These are phyloP conservation scores for Vitis vinifera DNA, from an alignment of 164 flowering plant genomes.

Conservation along the genomic window DNA sequence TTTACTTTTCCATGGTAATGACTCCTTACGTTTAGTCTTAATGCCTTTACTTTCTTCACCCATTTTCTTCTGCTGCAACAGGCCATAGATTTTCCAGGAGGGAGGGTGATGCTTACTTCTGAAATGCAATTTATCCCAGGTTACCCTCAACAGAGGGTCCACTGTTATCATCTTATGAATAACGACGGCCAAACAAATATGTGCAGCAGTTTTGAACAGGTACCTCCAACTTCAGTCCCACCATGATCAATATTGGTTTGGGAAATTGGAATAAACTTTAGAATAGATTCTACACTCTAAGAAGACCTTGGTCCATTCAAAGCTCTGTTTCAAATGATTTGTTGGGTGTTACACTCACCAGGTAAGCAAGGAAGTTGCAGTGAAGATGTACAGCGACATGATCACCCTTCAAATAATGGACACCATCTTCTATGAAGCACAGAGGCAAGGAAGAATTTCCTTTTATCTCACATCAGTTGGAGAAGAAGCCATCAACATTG, in stretches of 20 bases:
- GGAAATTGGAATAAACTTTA: too few relatives aligned
- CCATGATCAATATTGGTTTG: too few relatives aligned
- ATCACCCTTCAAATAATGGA: constrained; percentile 81
- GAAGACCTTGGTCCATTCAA: too few relatives aligned
- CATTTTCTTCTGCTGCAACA: constrained; percentile 10
- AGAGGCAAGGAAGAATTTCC: constrained; percentile 87
- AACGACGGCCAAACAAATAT: constrained; percentile 29
- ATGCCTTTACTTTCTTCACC: neutral
- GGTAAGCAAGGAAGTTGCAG: constrained; percentile 61
- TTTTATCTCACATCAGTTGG: constrained; percentile 74
- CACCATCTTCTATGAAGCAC: constrained; percentile 74
- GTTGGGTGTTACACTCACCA: constrained; percentile 11
- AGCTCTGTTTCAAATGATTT: neutral
- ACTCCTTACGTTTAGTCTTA: too few relatives aligned
- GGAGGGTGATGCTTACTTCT: constrained; percentile 33
- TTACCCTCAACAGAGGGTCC: constrained; percentile 28
- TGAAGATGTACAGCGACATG: constrained; percentile 71
- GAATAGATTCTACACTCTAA: too few relatives aligned
- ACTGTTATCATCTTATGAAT: constrained; percentile 51
- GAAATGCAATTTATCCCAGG: constrained; percentile 40
- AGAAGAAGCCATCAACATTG: constrained; percentile 84
- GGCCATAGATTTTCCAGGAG: constrained; percentile 64
- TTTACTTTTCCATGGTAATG: too few relatives aligned
- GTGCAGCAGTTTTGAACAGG: constrained; percentile 23
- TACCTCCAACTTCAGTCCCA: constrained; percentile 2